These are phyloP conservation scores for Monosporascus ibericus DNA, from an alignment of 2,329 filamentous ascomycete species.

Conservation along the genomic window DNA sequence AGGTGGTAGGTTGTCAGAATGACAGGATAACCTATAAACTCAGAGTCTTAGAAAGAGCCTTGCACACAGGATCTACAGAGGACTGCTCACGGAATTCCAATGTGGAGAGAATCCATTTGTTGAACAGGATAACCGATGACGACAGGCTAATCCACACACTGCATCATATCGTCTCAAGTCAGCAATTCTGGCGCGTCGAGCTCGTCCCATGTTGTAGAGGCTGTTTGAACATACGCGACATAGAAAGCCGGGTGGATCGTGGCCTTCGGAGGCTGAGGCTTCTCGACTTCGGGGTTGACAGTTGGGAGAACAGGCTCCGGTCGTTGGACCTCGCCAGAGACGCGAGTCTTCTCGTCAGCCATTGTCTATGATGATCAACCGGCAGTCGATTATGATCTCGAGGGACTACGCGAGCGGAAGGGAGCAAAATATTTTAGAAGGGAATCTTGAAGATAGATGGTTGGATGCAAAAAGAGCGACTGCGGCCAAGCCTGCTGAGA, in stretches of 20 bases:
- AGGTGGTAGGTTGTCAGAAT: conserved; percentile 96
- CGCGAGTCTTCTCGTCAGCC: conserved; percentile 75
- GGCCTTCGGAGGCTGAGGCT: conserved; percentile 58
- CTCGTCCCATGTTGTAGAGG: background rate
- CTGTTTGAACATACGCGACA: conserved; percentile 52
- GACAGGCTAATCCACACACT: conserved; percentile 91
- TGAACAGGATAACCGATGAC: conserved; percentile 95
- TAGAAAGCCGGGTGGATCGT: conserved; percentile 79
- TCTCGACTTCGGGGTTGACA: conserved; percentile 70
- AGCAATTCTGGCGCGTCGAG: conserved; percentile 3
- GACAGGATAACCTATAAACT: conserved; percentile 56
- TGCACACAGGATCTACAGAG: background rate
- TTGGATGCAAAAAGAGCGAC: conserved; percentile 13
- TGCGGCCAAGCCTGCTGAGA: conserved; percentile 22
- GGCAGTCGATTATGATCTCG: conserved; percentile 7
- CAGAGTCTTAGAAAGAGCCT: conserved; percentile 19
- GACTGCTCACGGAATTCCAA: conserved; percentile 67
- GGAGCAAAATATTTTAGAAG: background rate
- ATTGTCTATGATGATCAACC: conserved; percentile 39
- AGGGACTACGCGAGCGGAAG: background rate
- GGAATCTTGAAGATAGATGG: background rate
- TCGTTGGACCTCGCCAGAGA: conserved; percentile 70
- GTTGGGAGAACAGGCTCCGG: conserved; percentile 65
- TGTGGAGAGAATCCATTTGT: conserved; percentile 94
- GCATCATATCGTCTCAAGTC: conserved; percentile 12